Conservation (phyloP, 1,284 basidiomycete genomes). For the Sanghuangporus baumii region DNA sequence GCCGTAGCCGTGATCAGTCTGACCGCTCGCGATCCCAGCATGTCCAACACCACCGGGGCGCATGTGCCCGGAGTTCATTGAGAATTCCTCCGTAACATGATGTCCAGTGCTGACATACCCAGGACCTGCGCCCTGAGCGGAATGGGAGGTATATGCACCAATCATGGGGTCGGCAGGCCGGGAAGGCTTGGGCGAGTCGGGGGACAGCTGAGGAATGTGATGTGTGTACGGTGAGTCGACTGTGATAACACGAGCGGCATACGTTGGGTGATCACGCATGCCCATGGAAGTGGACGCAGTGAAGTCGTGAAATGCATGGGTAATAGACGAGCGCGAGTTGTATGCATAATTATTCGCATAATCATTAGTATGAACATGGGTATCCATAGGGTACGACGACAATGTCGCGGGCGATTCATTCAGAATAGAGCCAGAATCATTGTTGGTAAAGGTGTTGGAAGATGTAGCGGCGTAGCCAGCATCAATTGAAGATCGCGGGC, state of each 20-base stretch:
- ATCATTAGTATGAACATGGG: not conserved
- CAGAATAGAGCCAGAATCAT: not conserved
- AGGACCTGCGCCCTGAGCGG: not conserved
- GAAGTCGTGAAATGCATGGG: not conserved
- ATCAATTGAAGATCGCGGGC: not conserved
- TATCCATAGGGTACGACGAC: not conserved
- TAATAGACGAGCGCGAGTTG: not conserved
- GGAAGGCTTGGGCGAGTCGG: slow-evolving; percentile 10
- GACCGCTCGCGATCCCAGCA: not conserved
- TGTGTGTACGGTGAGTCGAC: not conserved
- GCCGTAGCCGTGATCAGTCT: not conserved
- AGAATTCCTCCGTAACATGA: not conserved
- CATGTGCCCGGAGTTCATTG: not conserved
- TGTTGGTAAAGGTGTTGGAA: not conserved
- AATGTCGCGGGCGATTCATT: not conserved
- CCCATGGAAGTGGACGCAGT: not conserved
- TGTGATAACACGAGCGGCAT: not conserved
- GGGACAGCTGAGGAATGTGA: slow-evolving; percentile 6
- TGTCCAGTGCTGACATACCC: not conserved
- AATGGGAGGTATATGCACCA: not conserved
- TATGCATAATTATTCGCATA: not conserved
- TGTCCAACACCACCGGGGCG: not conserved
- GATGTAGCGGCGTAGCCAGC: not conserved
- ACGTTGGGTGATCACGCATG: not conserved
- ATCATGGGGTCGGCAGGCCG: not conserved